Evolutionary conservation across 1,284 basidiomycete genomes (phyloP), one percentile per base, ranked within the genome.

Genomic region (Puccinia polysora): DNA sequence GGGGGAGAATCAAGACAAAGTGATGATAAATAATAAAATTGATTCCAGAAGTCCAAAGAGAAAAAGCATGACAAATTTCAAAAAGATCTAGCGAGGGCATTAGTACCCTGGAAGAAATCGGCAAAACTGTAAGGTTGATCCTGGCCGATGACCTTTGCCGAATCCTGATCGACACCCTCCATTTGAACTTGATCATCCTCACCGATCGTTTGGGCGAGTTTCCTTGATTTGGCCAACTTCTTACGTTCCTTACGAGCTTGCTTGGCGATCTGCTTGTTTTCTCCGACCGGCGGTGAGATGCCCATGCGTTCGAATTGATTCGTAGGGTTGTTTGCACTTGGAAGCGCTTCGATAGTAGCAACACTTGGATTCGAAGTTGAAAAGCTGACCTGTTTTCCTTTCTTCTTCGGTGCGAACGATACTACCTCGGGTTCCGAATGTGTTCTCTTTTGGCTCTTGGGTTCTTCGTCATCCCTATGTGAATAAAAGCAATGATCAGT

Each of bases 221-320:
- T 77, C 43, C 74, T 76, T 70, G 77, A 78, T 75, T 79, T 79
- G 5, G 73, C 60, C 45, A 75, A 74, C 75, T 75, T 74, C 65
- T 75, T 75, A 20, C 53, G 53, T 20, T 73, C 75, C 73, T 79
- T 78, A 74, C 78, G 77, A 34, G 76, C 65, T 38, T 74, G 73
- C 23, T 77, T 65, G 18, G 75, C 74, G 52, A 73, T 75, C 32
- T 67, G 72, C 38, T 74, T 75, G 23, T 73, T 76, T 8, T 69
- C 74, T 3, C 58, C 75, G 74, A 6, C 65, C 52, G 53, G 53
- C 32, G 5, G 55, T 45, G 28, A 62, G 18, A 73, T 75, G 65
- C 59, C 68, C 65, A 34, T 59, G 36, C 50, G 56, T 25, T 70
- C 76, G 63, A 53, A 47, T 28, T 25, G 73, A n/a, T n/a, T n/a